These are phyloP conservation scores for Cordyceps fumosorosea DNA, from an alignment of 2,329 filamentous ascomycete genomes.

Conservation along the genomic window DNA sequence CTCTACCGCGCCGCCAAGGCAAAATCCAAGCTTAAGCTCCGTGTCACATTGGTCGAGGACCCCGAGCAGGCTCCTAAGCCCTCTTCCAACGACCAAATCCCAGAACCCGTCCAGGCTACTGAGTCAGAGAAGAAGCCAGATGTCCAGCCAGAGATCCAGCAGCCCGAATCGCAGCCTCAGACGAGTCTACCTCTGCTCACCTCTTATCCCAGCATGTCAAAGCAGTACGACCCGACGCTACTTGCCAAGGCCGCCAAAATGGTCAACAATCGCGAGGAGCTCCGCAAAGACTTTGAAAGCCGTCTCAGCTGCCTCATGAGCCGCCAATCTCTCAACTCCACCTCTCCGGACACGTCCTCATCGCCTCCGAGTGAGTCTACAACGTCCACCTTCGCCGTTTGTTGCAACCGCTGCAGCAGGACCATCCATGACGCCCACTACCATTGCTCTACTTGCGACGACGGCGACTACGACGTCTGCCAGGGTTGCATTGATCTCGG, in stretches of 20 bases:
- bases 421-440: constrained; percentile 79
- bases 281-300: constrained; percentile 22
- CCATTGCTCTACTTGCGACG: constrained; percentile 89
- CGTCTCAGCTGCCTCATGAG: constrained; percentile 23
- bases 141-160: constrained; percentile 14
- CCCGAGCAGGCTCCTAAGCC: constrained; percentile 30
- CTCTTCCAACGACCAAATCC: constrained; percentile 46
- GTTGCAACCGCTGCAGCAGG: constrained; percentile 84
- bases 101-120: constrained; percentile 23
- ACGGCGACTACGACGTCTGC: constrained; percentile 93
- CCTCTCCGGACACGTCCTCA: neutral
- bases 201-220: constrained; percentile 20
- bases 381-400: constrained; percentile 63
- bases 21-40: constrained; percentile 93
- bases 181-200: constrained; percentile 20
- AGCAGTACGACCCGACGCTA: constrained; percentile 21
- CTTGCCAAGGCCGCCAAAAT: constrained; percentile 23
- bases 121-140: neutral
- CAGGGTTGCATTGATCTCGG: constrained; percentile 68
- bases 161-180: constrained; percentile 17
- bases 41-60: constrained; percentile 48
- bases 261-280: constrained; percentile 18
- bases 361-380: neutral
- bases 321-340: constrained; percentile 6
- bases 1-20: constrained; percentile 95